Evolutionary conservation across 225 moss, liverwort and hornwort genomes (phyloP).

Genomic region (Physcomitrium patens): DNA sequence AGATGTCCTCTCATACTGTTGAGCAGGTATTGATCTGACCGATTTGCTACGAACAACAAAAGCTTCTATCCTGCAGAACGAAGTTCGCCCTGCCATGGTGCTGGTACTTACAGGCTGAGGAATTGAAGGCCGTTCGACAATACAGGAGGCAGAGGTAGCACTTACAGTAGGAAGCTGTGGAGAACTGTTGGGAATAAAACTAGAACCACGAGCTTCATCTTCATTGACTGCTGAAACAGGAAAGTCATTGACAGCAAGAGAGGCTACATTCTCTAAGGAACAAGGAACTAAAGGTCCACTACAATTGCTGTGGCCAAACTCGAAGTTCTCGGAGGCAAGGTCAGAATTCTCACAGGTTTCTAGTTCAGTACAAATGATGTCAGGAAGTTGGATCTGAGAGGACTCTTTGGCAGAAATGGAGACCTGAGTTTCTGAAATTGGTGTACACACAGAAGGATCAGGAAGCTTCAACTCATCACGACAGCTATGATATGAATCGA

Average conservation of each 20-base stretch:
- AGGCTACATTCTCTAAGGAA: background rate
- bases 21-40: conserved; percentile 15
- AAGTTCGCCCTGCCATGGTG: conserved; percentile 19
- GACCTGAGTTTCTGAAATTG: conserved; percentile 6
- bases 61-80: conserved; percentile 47
- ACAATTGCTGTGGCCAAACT: background rate
- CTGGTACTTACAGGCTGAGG: background rate
- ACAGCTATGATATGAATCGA: background rate
- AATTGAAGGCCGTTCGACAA: conserved; percentile 22
- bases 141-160: conserved; percentile 29
- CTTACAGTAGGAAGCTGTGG: conserved; percentile 14
- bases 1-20: background rate
- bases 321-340: background rate
- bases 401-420: background rate
- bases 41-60: conserved; percentile 45
- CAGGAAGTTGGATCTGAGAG: background rate
- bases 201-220: conserved; percentile 6
- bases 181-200: conserved; percentile 5
- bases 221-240: conserved; percentile 2
- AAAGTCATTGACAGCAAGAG: background rate
- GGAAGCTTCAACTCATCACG: background rate
- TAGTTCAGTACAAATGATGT: background rate
- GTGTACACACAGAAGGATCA: conserved; percentile 5
- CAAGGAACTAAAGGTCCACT: background rate
- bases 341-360: background rate